Evolutionary conservation across 345 rosid species (phyloP), one percentile per base, ranked within the genome.

Genomic region (Combretum micranthum): DNA sequence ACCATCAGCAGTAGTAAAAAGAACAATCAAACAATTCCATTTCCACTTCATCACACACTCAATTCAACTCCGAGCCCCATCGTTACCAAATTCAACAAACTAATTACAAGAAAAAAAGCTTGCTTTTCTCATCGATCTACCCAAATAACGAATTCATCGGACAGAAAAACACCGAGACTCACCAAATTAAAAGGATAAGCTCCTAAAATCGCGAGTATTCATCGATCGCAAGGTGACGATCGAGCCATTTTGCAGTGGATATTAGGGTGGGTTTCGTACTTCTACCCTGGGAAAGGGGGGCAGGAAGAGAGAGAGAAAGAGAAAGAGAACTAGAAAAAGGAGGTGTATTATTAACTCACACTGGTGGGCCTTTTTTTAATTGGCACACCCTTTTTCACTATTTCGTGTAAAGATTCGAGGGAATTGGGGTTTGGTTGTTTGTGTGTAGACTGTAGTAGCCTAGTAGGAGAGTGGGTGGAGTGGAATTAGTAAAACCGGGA

Each of bases 251-350:
- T 58, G 26, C 55, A 48, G 42, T 52, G 47, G 26, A 60, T 65
- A 72, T 57, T 74, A 72, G 69, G 69, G 74, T 75, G 22, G 19
- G 54, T 62, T 69, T 70, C 47, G 73, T 82, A 71, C 82, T 66
- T 32, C 7, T 6, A 32, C 78, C 80, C 84, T 72, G 77, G 50
- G 42, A 22, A 47, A 18, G 60, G 18, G 15, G 39, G 64, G 16
- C 42, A 43, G 71, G 48, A 61, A 44, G 60, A 50, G 51, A 50
- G 21, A 22, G 72, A 52, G 68, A 62, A 64, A 63, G 74, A 67
- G 46, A 58, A 58, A 61, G 23, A 53, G 46, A 43, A 69, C 60
- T 62, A 77, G 26, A 61, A 63, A 55, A 22, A 55, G 48, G 12
- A 37, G 68, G 51, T 43, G 59, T 62, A 66, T 50, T 51, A 56